phyloP scores from a whole-genome alignment of 2,329 filamentous ascomycete genomes.

The Coniella vitis region DNA sequence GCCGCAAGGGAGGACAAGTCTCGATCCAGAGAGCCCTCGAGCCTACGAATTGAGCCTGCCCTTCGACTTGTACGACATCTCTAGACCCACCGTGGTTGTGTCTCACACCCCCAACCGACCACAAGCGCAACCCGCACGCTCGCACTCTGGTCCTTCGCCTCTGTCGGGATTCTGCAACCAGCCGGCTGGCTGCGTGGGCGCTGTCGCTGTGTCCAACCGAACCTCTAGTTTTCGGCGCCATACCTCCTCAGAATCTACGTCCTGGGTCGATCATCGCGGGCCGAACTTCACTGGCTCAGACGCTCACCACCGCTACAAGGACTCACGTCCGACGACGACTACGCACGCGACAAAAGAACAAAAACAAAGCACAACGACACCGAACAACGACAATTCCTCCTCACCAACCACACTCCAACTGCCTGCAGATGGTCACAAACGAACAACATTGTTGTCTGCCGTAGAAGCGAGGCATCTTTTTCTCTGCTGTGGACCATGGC shows the following conservation, averaged over 20 bases:
- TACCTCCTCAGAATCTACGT: background rate
- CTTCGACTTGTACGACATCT: conserved; percentile 13
- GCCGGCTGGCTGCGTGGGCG: conserved; percentile 14
- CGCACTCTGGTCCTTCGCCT: background rate
- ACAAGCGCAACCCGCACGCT: background rate
- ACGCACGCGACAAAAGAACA: too few relatives aligned
- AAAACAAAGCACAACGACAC: too few relatives aligned
- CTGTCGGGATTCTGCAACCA: conserved; percentile 8
- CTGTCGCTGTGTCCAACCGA: conserved; percentile 3
- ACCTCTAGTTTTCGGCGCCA: background rate
- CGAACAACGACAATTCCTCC: background rate
- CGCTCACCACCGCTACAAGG: background rate
- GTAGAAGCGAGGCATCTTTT: conserved; percentile 15
- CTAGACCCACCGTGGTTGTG: conserved; percentile 9
- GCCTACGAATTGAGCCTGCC: conserved; percentile 8
- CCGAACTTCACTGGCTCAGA: too few relatives aligned
- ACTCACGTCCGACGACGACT: background rate
- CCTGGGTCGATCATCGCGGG: conserved; percentile 8
- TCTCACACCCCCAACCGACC: conserved; percentile 4
- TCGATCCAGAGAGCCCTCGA: conserved; percentile 4
- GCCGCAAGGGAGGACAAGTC: conserved; percentile 13
- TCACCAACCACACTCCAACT: background rate
- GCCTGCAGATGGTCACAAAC: conserved; percentile 16
- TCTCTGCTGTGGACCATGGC: conserved; percentile 16
- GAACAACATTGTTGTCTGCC: conserved; percentile 16